These are phyloP conservation scores for Penicillium brasilianum DNA, from an alignment of 2,329 filamentous ascomycete species.

Conservation along the genomic window DNA sequence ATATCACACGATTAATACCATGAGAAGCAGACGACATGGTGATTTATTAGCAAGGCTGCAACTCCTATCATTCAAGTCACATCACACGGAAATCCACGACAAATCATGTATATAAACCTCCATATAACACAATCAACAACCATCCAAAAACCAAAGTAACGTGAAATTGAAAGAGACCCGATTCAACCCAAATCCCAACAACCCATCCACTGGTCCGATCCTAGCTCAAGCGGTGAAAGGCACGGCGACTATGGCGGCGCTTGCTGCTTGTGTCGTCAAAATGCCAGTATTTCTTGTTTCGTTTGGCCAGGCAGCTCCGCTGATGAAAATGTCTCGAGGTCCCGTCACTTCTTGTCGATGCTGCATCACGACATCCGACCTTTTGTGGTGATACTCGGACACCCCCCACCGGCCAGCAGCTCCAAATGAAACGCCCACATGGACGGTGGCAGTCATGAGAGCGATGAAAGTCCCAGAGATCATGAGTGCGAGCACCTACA, in stretches of 20 bases:
- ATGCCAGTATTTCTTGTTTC: too few species aligned
- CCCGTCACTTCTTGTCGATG: not conserved
- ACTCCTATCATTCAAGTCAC: not conserved
- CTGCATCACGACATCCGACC: not conserved
- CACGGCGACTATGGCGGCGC: not conserved
- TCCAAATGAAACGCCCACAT: too few species aligned
- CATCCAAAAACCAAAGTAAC: not conserved
- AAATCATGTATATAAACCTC: not conserved
- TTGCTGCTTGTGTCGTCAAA: not conserved
- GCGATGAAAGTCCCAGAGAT: not conserved
- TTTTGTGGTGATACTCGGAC: too few species aligned
- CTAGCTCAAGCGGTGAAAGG: not conserved
- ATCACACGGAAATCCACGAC: not conserved
- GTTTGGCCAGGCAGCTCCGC: not conserved
- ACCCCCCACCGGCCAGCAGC: too few species aligned
- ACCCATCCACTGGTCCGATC: not conserved
- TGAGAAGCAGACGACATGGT: not conserved
- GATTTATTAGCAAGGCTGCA: not conserved
- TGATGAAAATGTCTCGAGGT: not conserved
- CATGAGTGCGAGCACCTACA: not conserved
- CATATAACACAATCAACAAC: not conserved
- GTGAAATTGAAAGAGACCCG: not conserved
- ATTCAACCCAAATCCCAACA: not conserved
- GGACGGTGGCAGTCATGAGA: not conserved
- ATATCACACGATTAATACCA: not conserved